Evolutionary conservation across 2,329 filamentous ascomycete species (phyloP).

Genomic region (Pseudocercospora musae): DNA sequence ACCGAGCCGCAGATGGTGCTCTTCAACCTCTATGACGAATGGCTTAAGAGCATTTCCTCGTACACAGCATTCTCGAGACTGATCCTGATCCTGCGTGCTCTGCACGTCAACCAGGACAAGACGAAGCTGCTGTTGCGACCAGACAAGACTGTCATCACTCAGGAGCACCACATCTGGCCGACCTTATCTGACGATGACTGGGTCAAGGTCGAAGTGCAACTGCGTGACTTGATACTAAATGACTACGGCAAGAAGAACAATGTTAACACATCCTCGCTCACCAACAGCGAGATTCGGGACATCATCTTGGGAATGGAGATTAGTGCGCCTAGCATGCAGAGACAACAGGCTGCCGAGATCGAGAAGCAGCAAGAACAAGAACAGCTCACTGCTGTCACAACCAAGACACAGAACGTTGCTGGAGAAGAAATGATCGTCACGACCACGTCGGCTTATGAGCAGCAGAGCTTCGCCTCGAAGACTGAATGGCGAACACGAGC

Average conservation of each 20-base stretch:
- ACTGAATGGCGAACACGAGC: slow-evolving; percentile 95
- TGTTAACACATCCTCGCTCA: slow-evolving; percentile 95
- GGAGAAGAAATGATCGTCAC: slow-evolving; percentile 98
- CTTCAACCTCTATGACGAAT: slow-evolving; percentile 98
- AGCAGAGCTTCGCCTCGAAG: slow-evolving; percentile 96
- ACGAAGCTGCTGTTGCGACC: slow-evolving; percentile 92
- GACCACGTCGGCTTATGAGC: slow-evolving; percentile 95
- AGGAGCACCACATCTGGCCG: slow-evolving; percentile 99
- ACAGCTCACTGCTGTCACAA: slow-evolving; percentile 94
- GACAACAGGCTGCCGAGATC: slow-evolving; percentile 96
- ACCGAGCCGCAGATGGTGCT: slow-evolving; percentile 99
- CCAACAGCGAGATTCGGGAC: slow-evolving; percentile 93
- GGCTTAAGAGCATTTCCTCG: slow-evolving; percentile 96
- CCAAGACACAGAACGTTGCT: slow-evolving; percentile 95
- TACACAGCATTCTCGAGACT: slow-evolving; percentile 98
- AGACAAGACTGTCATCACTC: slow-evolving; percentile 96
- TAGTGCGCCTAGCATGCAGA: slow-evolving; percentile 93
- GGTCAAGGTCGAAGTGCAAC: slow-evolving; percentile 98
- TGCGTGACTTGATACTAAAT: slow-evolving; percentile 93
- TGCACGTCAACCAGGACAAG: slow-evolving; percentile 98
- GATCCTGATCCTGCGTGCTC: slow-evolving; percentile 84
- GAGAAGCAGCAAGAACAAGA: slow-evolving; percentile 98
- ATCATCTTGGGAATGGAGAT: slow-evolving; percentile 99
- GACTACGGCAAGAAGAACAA: slow-evolving; percentile 99
- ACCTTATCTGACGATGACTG: slow-evolving; percentile 91